phyloP scores from a whole-genome alignment of 495 filamentous ascomycete species.

The Penicillium silybi region DNA sequence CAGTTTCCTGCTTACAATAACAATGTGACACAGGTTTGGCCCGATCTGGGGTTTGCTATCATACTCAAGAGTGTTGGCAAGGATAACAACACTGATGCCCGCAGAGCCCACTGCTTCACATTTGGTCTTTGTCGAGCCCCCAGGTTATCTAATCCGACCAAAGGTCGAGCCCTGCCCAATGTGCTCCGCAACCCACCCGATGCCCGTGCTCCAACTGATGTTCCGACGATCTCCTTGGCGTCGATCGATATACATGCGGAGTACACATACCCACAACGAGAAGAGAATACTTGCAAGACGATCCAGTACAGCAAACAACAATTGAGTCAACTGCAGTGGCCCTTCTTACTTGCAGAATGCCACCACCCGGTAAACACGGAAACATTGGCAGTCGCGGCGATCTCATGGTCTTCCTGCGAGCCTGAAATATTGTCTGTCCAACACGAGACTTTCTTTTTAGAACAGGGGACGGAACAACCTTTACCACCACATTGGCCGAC shows the following conservation, averaged over 20 bases:
- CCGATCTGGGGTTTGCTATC: conserved; percentile 28
- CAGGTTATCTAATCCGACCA: background rate
- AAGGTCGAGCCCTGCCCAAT: conserved; percentile 12
- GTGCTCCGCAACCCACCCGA: conserved; percentile 15
- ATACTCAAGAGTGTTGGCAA: conserved; percentile 18
- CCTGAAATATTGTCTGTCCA: background rate
- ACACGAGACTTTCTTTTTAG: background rate
- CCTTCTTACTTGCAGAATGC: background rate
- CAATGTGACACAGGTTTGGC: conserved; percentile 26
- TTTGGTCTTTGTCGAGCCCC: conserved; percentile 22
- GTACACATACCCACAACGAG: background rate
- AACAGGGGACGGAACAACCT: background rate
- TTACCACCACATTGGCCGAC: background rate
- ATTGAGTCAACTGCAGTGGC: background rate
- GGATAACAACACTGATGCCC: background rate
- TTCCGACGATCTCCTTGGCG: conserved; percentile 17
- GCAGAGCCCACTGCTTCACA: conserved; percentile 12
- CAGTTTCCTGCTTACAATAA: background rate
- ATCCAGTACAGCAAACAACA: background rate
- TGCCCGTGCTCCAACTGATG: conserved; percentile 12
- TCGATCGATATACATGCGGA: conserved; percentile 22
- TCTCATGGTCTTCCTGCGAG: background rate
- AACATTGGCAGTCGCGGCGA: background rate
- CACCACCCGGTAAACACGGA: background rate
- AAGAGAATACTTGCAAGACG: background rate